A percentile compares a stretch with the other conserved stretches of the same genome.
phyloP scores from a whole-genome alignment of 1,284 basidiomycete species.

The Macrocystidia cucumis region DNA sequence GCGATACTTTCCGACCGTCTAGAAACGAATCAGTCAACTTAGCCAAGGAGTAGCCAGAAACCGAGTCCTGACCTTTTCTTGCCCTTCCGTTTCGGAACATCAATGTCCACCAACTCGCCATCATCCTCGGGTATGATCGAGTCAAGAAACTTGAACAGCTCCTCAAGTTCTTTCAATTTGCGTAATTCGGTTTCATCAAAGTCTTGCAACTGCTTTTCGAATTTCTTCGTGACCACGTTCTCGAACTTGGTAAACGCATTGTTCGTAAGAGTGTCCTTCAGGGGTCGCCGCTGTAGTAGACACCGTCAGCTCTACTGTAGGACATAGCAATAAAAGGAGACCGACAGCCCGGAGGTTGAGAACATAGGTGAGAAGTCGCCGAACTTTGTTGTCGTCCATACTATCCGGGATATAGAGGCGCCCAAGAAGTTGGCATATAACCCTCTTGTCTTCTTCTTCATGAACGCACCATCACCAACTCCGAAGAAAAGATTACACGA shows the following conservation, averaged over 20 bases:
- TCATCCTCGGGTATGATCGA: conserved; percentile 48
- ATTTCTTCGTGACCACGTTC: conserved; percentile 58
- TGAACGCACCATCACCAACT: background rate
- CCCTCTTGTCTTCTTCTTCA: conserved; percentile 71
- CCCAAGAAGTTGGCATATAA: conserved; percentile 70
- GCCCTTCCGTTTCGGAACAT: conserved; percentile 30
- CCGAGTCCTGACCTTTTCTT: conserved; percentile 32
- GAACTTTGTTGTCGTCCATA: conserved; percentile 61
- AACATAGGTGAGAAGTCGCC: conserved; percentile 57
- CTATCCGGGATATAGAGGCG: conserved; percentile 77
- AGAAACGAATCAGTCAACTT: conserved; percentile 1
- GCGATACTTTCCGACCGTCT: conserved; percentile 40
- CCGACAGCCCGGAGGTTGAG: conserved; percentile 55
- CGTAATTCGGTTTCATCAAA: conserved; percentile 70
- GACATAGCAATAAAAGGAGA: conserved; percentile 7
- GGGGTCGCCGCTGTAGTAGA: conserved; percentile 63
- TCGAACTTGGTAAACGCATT: conserved; percentile 82
- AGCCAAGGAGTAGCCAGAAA: background rate
- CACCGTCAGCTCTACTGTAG: conserved; percentile 4
- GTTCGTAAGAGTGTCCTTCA: conserved; percentile 64
- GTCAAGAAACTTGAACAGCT: conserved; percentile 63
- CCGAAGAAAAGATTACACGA: background rate
- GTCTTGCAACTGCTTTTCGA: conserved; percentile 58
- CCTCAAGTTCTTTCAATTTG: conserved; percentile 47
- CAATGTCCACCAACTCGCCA: conserved; percentile 34